Base-by-base conservation (phyloP, 2,329 filamentous ascomycete species). In the Hymenoscyphus fraxineus region DNA sequence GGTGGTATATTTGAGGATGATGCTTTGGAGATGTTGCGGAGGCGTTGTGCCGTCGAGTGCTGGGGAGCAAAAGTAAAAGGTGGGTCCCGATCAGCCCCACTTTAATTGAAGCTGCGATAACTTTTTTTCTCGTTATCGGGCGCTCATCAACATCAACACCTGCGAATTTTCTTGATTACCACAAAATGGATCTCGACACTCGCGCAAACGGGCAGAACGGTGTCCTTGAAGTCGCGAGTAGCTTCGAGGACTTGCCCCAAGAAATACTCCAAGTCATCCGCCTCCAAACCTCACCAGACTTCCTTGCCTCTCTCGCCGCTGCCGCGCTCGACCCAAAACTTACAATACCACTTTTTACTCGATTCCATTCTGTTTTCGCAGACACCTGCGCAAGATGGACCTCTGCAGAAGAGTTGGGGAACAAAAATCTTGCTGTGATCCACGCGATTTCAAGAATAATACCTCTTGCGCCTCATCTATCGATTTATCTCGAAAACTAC, bases 371-470 rank as follows among this genome's bases (percentile, higher is more conserved):
- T 67, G 79, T 93, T 51, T 91, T 95, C 72, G 86, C 92, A 71
- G 93, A 97, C 77, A 81, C 96, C 59, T 92, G 90, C 77, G 90
- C 92, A 67, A 83, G 90, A 80, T 96, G 92, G 92, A 80, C 90
- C 56, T 80, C 82, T 72, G 76, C 27, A n/a, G 31, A 31, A 9
- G 16, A 63, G 35, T 31, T 54, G 15, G 64, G 54, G 40, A 54
- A 40, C 1, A 71, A 74, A 59, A 66, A 67, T 47, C 66, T 65
- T 65, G 76, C 72, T 63, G 77, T 89, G 61, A 83, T 94, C 68
- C 83, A 88, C 63, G 89, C 91, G 39, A 90, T 97, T 78, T 89
- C 91, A 66, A 85, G 90, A 73, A 83, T 97, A 67, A 77, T 97
- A 71, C 91, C 92, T 19, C 88, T 95, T 80, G 90, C 91, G 69